These are phyloP conservation scores for Penstemon eatonii DNA, from an alignment of 257 asterid genomes.

Conservation along the genomic window DNA sequence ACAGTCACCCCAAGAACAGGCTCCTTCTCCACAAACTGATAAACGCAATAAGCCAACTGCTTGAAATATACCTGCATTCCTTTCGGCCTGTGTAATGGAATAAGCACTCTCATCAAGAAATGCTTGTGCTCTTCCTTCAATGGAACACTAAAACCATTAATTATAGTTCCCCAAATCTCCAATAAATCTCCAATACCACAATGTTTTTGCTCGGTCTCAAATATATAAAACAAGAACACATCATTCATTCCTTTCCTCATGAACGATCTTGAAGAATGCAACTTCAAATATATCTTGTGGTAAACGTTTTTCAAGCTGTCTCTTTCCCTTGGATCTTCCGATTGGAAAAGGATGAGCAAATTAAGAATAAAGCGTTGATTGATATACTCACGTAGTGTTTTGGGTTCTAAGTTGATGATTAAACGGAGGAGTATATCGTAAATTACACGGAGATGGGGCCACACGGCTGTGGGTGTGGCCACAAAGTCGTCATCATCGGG, in stretches of 20 bases:
- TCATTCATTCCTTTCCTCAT: conserved; percentile 81
- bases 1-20: conserved; percentile 54
- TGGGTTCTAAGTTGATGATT: conserved; percentile 35
- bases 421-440: conserved; percentile 65
- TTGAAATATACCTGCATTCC: conserved; percentile 65
- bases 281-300: conserved; percentile 63
- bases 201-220: conserved; percentile 55
- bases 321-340: conserved; percentile 75
- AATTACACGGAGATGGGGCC: conserved; percentile 74
- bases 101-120: conserved; percentile 59
- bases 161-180: conserved; percentile 80
- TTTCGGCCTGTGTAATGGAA: conserved; percentile 72
- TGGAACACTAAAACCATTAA: conserved; percentile 73
- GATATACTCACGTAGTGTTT: conserved; percentile 37
- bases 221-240: conserved; percentile 55
- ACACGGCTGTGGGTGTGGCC: conserved; percentile 46
- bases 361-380: conserved; percentile 50
- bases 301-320: conserved; percentile 61
- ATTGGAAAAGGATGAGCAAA: conserved; percentile 62
- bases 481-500: conserved; percentile 67
- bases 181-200: conserved; percentile 74
- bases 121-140: conserved; percentile 73
- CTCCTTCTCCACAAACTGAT: conserved; percentile 78
- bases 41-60: conserved; percentile 73
- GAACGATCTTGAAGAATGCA: conserved; percentile 56